These are phyloP conservation scores for Arthrobotrys sinensis DNA, from an alignment of 2,329 filamentous ascomycete genomes.

Conservation along the genomic window DNA sequence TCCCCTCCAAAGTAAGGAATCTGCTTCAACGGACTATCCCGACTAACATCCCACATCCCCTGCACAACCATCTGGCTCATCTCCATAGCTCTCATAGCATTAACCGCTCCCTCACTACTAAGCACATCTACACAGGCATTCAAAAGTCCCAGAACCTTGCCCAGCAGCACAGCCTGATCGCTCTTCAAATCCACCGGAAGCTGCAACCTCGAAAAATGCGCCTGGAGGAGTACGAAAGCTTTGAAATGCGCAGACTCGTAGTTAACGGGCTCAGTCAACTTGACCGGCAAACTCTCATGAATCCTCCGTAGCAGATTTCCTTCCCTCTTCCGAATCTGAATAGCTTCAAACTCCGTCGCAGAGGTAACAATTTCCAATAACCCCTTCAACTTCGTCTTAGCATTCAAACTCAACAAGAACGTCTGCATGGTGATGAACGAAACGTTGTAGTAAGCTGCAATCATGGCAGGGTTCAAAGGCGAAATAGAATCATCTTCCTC, in stretches of 20 bases:
- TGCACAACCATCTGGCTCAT: slow-evolving; percentile 99
- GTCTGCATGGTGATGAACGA: slow-evolving; percentile 99
- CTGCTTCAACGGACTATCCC: slow-evolving; percentile 95
- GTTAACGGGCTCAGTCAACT: slow-evolving; percentile 83
- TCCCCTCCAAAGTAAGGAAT: slow-evolving; percentile 93
- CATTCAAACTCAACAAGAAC: slow-evolving; percentile 89
- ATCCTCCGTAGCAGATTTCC: slow-evolving; percentile 89
- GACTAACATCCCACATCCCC: slow-evolving; percentile 88
- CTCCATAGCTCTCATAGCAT: slow-evolving; percentile 98
- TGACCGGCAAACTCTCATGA: slow-evolving; percentile 94
- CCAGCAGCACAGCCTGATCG: slow-evolving; percentile 90
- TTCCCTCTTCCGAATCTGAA: slow-evolving; percentile 94
- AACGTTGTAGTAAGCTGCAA: slow-evolving; percentile 98
- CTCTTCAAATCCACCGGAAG: slow-evolving; percentile 95
- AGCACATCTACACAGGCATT: slow-evolving; percentile 95
- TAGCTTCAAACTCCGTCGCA: slow-evolving; percentile 94
- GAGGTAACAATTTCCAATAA: slow-evolving; percentile 97
- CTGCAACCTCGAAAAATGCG: slow-evolving; percentile 97
- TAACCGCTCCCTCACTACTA: slow-evolving; percentile 94
- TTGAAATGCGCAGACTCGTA: slow-evolving; percentile 99
- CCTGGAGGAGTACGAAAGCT: slow-evolving; percentile 95
- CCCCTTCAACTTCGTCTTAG: slow-evolving; percentile 93
- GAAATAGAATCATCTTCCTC: slow-evolving; percentile 92
- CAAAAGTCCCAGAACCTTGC: slow-evolving; percentile 87
- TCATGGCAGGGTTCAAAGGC: slow-evolving; percentile 96